A percentile compares a stretch with the other conserved stretches of the same genome.
Evolutionary conservation across 345 rosid species (phyloP).

Genomic region (Lepidium africanum): DNA sequence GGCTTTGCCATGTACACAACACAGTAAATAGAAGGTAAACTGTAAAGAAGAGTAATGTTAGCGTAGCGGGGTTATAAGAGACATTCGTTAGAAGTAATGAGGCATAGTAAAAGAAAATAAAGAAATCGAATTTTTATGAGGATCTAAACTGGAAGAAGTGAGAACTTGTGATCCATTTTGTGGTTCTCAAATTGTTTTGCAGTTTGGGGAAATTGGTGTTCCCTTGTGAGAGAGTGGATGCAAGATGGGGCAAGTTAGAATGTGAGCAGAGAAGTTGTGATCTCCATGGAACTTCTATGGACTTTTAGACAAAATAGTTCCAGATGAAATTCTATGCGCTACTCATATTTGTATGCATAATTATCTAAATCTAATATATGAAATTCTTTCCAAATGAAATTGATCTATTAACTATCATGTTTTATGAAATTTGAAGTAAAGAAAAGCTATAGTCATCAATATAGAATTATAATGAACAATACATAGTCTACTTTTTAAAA

Average conservation of each 20-base stretch:
- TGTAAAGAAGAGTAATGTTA: not conserved
- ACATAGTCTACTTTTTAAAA: too few relatives aligned
- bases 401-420: too few relatives aligned
- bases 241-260: conserved; percentile 98
- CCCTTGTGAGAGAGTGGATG: conserved; percentile 85
- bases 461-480: too few relatives aligned
- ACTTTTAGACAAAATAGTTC: conserved; percentile 9
- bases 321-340: not conserved
- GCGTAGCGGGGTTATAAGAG: not conserved
- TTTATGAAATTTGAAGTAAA: too few relatives aligned
- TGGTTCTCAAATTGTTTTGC: conserved; percentile 10
- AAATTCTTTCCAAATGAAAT: not conserved
- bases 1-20: conserved; percentile 91
- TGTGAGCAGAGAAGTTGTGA: conserved; percentile 83
- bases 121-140: not conserved
- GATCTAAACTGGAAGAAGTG: not conserved
- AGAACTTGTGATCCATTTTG: not conserved
- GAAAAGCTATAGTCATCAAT: too few relatives aligned
- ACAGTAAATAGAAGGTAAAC: conserved; percentile 87
- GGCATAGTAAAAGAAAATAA: not conserved
- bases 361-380: not conserved
- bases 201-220: conserved; percentile 66
- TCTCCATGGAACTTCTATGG: conserved; percentile 49
- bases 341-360: not conserved
- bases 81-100: not conserved